These are phyloP conservation scores for Colletotrichum noveboracense DNA, from an alignment of 2,329 filamentous ascomycete genomes.

Conservation along the genomic window DNA sequence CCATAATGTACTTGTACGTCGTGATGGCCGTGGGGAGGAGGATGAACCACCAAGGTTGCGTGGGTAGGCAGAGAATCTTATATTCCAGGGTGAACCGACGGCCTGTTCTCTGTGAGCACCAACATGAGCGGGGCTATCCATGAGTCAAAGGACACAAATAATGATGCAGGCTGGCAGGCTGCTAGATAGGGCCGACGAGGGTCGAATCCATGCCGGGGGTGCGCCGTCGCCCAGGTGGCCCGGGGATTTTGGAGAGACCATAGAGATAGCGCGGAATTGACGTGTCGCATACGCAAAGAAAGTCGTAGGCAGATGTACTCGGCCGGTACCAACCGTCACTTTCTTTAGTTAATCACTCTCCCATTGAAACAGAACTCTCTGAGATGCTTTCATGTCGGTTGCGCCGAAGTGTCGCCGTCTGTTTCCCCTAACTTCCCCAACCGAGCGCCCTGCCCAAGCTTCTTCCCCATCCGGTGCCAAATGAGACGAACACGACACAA, in stretches of 20 bases:
- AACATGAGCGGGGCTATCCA: neutral
- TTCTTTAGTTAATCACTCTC: neutral
- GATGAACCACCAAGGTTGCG: neutral
- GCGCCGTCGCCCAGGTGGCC: neutral
- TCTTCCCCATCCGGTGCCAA: neutral
- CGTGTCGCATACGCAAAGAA: neutral
- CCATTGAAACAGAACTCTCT: neutral
- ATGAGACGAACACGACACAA: neutral
- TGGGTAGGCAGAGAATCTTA: neutral
- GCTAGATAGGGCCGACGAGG: neutral
- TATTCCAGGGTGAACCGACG: neutral
- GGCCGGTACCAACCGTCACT: neutral
- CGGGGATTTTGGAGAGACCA: neutral
- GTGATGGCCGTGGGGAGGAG: neutral
- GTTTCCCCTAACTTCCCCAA: neutral
- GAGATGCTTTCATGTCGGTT: neutral
- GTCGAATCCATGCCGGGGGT: neutral
- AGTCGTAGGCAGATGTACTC: neutral
- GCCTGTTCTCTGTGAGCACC: neutral
- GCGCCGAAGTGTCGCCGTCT: neutral
- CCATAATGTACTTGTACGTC: neutral
- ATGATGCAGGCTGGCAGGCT: neutral
- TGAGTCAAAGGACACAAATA: conserved; percentile 3
- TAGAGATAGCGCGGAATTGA: neutral
- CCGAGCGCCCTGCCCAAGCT: neutral